Percentiles rank a stretch among this genome's conserved stretches.
phyloP scores from a whole-genome alignment of 2,329 filamentous ascomycete species.

The Fusarium caatingaense region DNA sequence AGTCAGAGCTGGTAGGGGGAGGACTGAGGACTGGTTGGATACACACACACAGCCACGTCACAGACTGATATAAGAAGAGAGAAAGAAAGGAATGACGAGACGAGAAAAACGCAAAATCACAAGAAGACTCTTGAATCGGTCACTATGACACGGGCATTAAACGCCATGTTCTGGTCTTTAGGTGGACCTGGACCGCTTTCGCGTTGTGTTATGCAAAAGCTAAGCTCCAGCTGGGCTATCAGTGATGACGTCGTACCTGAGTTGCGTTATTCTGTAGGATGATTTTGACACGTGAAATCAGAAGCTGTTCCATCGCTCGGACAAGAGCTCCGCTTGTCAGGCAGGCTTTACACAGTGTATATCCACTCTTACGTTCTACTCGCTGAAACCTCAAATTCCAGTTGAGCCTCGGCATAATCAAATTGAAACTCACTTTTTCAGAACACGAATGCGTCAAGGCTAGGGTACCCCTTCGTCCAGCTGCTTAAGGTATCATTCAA shows the following conservation, averaged over 20 bases:
- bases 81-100: slow-evolving; percentile 1
- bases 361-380: not conserved
- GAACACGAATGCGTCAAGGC: not conserved
- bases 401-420: slow-evolving; percentile 15
- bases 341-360: slow-evolving; percentile 2
- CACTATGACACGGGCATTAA: slow-evolving; percentile 32
- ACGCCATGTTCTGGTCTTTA: slow-evolving; percentile 32
- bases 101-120: slow-evolving; percentile 5
- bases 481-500: not conserved
- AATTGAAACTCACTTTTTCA: not conserved
- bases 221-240: not conserved
- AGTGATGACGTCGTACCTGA: slow-evolving; percentile 33
- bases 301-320: slow-evolving; percentile 25
- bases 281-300: slow-evolving; percentile 45
- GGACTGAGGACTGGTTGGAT: not conserved
- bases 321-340: slow-evolving; percentile 21
- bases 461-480: not conserved
- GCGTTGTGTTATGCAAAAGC: slow-evolving; percentile 24
- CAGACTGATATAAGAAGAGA: slow-evolving; percentile 1
- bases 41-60: slow-evolving; percentile 31
- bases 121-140: slow-evolving; percentile 20
- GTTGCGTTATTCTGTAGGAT: not conserved
- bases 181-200: slow-evolving; percentile 42
- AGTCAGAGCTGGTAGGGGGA: slow-evolving; percentile 18
- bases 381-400: slow-evolving; percentile 11